Evolutionary conservation across 192 early-diverging fungal genomes (phyloP).

Genomic region (Anaeromyces robustus): DNA sequence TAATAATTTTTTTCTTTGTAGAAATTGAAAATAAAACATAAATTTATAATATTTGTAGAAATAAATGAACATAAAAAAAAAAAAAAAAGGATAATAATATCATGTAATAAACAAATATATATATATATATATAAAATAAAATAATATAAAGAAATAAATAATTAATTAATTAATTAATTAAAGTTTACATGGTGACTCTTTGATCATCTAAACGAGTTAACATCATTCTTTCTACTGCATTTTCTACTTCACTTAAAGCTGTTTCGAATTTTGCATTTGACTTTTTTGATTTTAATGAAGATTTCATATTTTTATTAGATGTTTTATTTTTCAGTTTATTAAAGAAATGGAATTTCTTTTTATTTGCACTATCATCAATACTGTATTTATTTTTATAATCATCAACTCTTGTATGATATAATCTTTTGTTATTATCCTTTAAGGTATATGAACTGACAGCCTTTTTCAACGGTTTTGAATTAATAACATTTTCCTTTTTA

Average conservation of each 20-base stretch:
- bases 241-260: not conserved
- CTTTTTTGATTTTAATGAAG: not conserved
- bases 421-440: not conserved
- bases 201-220: not conserved
- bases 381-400: not conserved
- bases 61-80: no score
- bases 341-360: not conserved
- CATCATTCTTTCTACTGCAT: not conserved
- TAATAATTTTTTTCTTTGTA: no score
- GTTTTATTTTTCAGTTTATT: not conserved
- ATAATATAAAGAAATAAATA: not conserved
- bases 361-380: not conserved
- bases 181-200: not conserved
- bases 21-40: no score
- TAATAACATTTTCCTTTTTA: not conserved
- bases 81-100: no score
- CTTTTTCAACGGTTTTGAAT: not conserved
- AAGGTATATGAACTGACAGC: not conserved
- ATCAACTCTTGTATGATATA: not conserved
- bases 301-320: not conserved
- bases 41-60: no score
- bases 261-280: not conserved
- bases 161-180: not conserved
- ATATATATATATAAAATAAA: not conserved
- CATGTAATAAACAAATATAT: no score